Evolutionary conservation across 768 basidiomycete species (phyloP).

Genomic region (Amanita brunnescens): DNA sequence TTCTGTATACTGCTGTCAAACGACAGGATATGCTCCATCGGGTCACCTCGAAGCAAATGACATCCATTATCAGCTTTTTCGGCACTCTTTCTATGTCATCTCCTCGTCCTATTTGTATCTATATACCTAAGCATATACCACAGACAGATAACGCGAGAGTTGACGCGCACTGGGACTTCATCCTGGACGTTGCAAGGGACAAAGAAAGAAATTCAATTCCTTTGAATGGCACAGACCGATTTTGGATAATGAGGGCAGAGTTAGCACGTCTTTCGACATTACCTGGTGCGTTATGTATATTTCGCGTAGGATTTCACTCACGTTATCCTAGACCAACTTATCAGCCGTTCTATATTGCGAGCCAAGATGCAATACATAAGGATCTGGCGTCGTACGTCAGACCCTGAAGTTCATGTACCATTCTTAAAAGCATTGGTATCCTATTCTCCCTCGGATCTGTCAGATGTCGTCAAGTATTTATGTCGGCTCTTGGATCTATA

Average conservation of each 20-base stretch:
- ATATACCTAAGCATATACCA: slow-evolving; percentile 22
- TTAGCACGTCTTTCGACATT: slow-evolving; percentile 22
- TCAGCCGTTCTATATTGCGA: slow-evolving; percentile 16
- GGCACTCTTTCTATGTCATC: slow-evolving; percentile 37
- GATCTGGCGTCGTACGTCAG: slow-evolving; percentile 27
- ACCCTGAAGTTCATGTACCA: slow-evolving; percentile 36
- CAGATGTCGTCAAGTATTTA: slow-evolving; percentile 25
- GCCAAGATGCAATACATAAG: slow-evolving; percentile 33
- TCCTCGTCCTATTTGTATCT: slow-evolving; percentile 16
- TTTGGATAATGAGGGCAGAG: slow-evolving; percentile 51
- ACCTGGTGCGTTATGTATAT: slow-evolving; percentile 13
- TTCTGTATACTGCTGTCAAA: slow-evolving; percentile 30
- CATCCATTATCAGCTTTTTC: slow-evolving; percentile 37
- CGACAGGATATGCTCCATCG: slow-evolving; percentile 22
- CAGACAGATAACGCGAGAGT: slow-evolving; percentile 12
- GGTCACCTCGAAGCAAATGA: slow-evolving; percentile 28
- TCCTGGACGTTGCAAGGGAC: slow-evolving; percentile 35
- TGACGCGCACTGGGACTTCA: slow-evolving; percentile 40
- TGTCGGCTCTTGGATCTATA: slow-evolving; percentile 26
- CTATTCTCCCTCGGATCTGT: slow-evolving; percentile 19
- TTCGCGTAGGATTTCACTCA: not conserved
- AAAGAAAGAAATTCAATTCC: slow-evolving; percentile 28
- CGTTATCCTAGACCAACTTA: slow-evolving; percentile 11
- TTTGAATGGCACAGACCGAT: slow-evolving; percentile 40
- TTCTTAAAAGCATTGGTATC: slow-evolving; percentile 36